Evolutionary conservation across 495 filamentous ascomycete genomes (phyloP), one percentile per base, ranked within the genome.

Genomic region (Xylona heveae): DNA sequence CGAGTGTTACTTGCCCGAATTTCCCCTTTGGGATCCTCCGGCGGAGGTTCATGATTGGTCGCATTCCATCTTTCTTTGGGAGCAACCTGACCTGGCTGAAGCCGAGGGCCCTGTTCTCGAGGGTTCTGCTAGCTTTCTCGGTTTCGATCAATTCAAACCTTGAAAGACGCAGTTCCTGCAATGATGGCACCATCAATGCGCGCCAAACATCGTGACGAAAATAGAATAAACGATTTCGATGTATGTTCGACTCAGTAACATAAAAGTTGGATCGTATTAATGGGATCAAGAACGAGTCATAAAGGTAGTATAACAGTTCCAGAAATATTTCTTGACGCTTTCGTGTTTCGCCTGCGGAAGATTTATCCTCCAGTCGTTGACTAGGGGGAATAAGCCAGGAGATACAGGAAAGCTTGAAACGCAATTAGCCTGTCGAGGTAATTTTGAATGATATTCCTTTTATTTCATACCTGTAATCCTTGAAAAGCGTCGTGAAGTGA

Each of bases 121-220:
- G 55, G 24, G 80, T 54, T 12, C 54, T 51, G 10, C 56, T 48
- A 0, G 73, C 79, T 17, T 55, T 51, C 0, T 62, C 58, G 10
- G 59, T 42, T 13, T 62, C 62, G n/a, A 93, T 45, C 39, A 85
- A 78, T 42, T 84, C 73, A 35, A 93, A 81, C 64, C 84, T 84
- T 2, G 59, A 60, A 4, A 51, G 38, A 48, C 82, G 90, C 12
- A 97, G 54, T 5, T 54, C 46, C 1, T 61, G 52, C 45, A 94
- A 52, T 0, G 76, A 68, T 9, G 81, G 72, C 39, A 84, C 74
- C 6, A 68, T 72, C 26, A 94, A 43, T 10, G 58, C 61, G 35
- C 68, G 64, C 88, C 88, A 97, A 23, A 83, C 60, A 43, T 97
- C 88, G 39, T 97, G 90, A 3, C 84, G 73, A 42, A 94, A 95